phyloP scores from a whole-genome alignment of 1,284 basidiomycete genomes.

The Jaminaea rosea region DNA sequence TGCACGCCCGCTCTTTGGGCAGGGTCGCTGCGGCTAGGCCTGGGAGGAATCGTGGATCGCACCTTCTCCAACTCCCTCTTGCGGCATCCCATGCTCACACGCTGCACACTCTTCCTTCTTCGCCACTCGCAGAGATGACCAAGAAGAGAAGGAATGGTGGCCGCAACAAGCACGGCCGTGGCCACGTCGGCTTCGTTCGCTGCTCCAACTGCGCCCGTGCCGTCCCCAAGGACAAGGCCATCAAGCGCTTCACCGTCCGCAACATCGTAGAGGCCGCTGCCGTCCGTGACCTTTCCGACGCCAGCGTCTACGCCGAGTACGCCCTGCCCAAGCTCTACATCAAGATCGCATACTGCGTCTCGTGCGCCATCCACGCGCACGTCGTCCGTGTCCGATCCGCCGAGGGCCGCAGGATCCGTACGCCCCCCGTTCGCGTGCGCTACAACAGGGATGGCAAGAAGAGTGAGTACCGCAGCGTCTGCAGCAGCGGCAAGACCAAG shows the following conservation, averaged over 20 bases:
- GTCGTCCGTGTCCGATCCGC: slow-evolving; percentile 49
- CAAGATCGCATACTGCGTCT: slow-evolving; percentile 98
- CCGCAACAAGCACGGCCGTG: slow-evolving; percentile 64
- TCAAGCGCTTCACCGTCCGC: slow-evolving; percentile 97
- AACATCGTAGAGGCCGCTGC: slow-evolving; percentile 99
- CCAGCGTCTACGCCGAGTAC: slow-evolving; percentile 91
- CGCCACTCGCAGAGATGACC: slow-evolving; percentile 54
- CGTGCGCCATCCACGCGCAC: slow-evolving; percentile 98
- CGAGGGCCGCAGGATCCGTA: slow-evolving; percentile 43
- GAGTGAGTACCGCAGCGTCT: slow-evolving; percentile 8
- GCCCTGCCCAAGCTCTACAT: slow-evolving; percentile 96
- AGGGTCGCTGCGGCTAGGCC: too few relatives aligned
- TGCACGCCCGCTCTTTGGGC: too few relatives aligned
- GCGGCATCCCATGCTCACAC: too few relatives aligned
- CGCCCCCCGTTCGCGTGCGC: slow-evolving; percentile 81
- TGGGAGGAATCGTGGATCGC: too few relatives aligned
- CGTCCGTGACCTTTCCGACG: slow-evolving; percentile 93
- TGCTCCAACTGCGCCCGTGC: slow-evolving; percentile 78
- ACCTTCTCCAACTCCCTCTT: too few relatives aligned
- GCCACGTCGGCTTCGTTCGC: slow-evolving; percentile 84
- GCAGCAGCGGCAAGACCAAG: too few relatives aligned
- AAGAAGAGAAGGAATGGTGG: slow-evolving; percentile 83
- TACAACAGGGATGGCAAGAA: slow-evolving; percentile 93
- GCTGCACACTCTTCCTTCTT: too few relatives aligned
- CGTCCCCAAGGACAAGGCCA: slow-evolving; percentile 73